A percentile compares a stretch with the other conserved stretches of the same genome.
Conservation (phyloP, 306 rosid genomes). For the Cucurbita ficifolia region DNA sequence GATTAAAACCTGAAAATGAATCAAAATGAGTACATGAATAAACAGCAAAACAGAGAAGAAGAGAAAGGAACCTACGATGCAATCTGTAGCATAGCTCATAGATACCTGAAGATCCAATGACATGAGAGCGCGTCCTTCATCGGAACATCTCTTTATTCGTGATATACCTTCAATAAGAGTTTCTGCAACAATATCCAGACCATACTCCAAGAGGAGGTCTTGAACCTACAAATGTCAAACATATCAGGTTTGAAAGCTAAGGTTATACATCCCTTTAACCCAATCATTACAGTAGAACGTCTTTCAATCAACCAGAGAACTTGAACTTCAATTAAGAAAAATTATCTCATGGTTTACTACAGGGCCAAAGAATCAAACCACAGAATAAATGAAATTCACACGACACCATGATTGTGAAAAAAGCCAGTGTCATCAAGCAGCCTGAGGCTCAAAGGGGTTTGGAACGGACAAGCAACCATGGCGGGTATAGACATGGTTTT, state of each 20-base stretch:
- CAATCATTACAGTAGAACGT: neutral
- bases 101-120: conserved; percentile 86
- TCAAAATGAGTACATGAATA: conserved; percentile 11
- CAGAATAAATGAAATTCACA: neutral
- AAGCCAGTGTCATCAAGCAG: neutral
- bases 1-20: conserved; percentile 68
- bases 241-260: neutral
- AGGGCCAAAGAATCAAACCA: neutral
- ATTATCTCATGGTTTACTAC: neutral
- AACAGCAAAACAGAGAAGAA: conserved; percentile 10
- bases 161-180: conserved; percentile 92
- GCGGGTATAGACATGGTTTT: no score
- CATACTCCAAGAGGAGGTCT: conserved; percentile 56
- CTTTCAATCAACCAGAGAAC: neutral
- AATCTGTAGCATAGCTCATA: neutral
- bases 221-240: conserved; percentile 36
- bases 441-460: neutral
- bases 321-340: neutral
- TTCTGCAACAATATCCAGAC: conserved; percentile 73
- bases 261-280: neutral
- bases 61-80: neutral
- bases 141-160: conserved; percentile 84
- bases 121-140: conserved; percentile 96
- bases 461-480: no score
- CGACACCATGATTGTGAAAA: neutral